A percentile compares a stretch with the other conserved stretches of the same genome.
Conservation (phyloP, 805 yeast genomes). For the Ogataea paraovalis region DNA sequence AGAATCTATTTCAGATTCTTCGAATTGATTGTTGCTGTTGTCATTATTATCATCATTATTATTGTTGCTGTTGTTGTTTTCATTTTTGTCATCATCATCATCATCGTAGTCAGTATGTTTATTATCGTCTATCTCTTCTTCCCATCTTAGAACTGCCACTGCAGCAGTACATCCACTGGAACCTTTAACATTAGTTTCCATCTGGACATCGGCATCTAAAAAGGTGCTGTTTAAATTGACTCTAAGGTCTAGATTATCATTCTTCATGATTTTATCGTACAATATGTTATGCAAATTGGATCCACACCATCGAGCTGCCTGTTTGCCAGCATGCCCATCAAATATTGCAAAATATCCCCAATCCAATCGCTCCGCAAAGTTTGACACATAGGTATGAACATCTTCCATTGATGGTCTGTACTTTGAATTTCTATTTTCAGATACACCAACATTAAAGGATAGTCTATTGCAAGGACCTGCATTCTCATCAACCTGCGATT, state of each 20-base stretch:
- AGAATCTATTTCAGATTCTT: conserved; percentile 8
- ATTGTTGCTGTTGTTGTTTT: background rate
- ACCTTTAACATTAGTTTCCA: conserved; percentile 57
- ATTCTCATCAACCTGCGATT: background rate
- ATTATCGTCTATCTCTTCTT: conserved; percentile 35
- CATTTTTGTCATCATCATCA: conserved; percentile 1
- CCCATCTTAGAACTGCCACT: conserved; percentile 89
- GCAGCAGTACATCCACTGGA: conserved; percentile 94
- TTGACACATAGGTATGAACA: conserved; percentile 88
- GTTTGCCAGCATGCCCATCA: conserved; percentile 97
- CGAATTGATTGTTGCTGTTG: background rate
- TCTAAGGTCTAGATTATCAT: conserved; percentile 52
- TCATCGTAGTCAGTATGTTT: conserved; percentile 1
- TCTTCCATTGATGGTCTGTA: conserved; percentile 93
- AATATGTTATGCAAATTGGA: conserved; percentile 70
- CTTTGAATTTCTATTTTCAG: conserved; percentile 80
- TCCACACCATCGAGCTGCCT: conserved; percentile 93
- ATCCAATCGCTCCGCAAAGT: conserved; percentile 84
- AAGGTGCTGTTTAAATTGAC: conserved; percentile 68
- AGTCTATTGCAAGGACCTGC: conserved; percentile 47
- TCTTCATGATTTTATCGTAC: conserved; percentile 50
- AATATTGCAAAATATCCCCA: conserved; percentile 95
- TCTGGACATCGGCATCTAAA: conserved; percentile 66
- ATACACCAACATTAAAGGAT: conserved; percentile 81
- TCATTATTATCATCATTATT: background rate